A percentile compares a stretch with the other conserved stretches of the same genome.
Conservation (phyloP, 495 filamentous ascomycete species). For the Cryomyces antarcticus region DNA sequence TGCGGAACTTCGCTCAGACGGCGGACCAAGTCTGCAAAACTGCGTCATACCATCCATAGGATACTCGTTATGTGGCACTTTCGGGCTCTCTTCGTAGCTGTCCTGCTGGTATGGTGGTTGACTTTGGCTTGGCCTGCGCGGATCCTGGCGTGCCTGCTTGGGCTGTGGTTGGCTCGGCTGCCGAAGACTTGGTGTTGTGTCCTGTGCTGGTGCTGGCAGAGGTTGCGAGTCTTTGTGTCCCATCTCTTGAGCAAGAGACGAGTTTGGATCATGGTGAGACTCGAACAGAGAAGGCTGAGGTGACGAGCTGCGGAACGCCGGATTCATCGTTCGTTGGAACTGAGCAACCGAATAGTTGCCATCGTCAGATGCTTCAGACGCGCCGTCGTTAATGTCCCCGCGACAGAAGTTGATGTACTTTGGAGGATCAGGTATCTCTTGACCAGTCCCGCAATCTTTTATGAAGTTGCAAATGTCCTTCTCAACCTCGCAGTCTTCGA, state of each 20-base stretch:
- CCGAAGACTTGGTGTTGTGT: constrained; percentile 27
- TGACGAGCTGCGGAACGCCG: constrained; percentile 81
- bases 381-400: constrained; percentile 63
- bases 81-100: constrained; percentile 44
- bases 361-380: constrained; percentile 54
- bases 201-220: background rate
- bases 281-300: constrained; percentile 73
- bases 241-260: constrained; percentile 42
- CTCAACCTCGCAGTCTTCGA: constrained; percentile 91
- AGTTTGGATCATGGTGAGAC: constrained; percentile 69
- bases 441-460: constrained; percentile 70
- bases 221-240: constrained; percentile 28
- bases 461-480: constrained; percentile 89
- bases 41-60: constrained; percentile 97
- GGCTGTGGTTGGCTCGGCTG: constrained; percentile 25
- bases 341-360: constrained; percentile 84
- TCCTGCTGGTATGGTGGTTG: constrained; percentile 20
- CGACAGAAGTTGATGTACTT: constrained; percentile 98
- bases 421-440: constrained; percentile 92
- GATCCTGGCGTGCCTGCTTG: constrained; percentile 8
- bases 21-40: constrained; percentile 74
- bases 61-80: constrained; percentile 80
- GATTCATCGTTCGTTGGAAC: constrained; percentile 87
- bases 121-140: constrained; percentile 14
- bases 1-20: constrained; percentile 66